A percentile compares a stretch with the other conserved stretches of the same genome.
Evolutionary conservation across 352 stramenopile species (phyloP).

Genomic region (Elongisporangium undulatum): DNA sequence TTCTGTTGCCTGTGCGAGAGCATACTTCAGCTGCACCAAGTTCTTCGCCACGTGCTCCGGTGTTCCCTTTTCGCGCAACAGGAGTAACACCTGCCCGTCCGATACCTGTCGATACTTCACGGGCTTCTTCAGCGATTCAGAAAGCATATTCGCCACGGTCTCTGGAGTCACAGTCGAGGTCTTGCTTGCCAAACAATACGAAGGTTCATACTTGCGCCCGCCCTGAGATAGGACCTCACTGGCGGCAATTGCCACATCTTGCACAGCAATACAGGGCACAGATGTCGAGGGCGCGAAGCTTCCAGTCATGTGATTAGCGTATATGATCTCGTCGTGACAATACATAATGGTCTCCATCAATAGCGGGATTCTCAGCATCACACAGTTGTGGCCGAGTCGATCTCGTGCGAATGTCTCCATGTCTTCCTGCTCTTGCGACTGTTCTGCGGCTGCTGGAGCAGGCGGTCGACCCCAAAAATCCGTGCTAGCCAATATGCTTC

Average conservation of each 20-base stretch:
- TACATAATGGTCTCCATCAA: conserved; percentile 78
- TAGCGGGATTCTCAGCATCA: conserved; percentile 60
- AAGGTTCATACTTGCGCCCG: conserved; percentile 39
- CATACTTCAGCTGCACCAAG: conserved; percentile 45
- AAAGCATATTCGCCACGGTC: conserved; percentile 26
- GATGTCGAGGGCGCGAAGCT: conserved; percentile 39
- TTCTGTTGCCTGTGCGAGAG: conserved; percentile 24
- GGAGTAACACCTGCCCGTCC: conserved; percentile 28
- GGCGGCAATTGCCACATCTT: conserved; percentile 53
- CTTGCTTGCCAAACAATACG: conserved; percentile 47
- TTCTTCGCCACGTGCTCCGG: conserved; percentile 44
- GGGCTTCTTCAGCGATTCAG: conserved; percentile 22
- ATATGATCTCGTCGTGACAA: conserved; percentile 72
- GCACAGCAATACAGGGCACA: conserved; percentile 64
- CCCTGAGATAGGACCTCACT: conserved; percentile 39
- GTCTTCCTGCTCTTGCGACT: conserved; percentile 1
- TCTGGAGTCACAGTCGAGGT: not conserved
- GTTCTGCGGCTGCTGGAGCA: conserved; percentile 8
- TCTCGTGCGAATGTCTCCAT: not conserved
- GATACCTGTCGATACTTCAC: conserved; percentile 54
- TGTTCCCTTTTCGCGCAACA: conserved; percentile 49
- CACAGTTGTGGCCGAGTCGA: conserved; percentile 10
- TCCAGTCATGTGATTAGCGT: conserved; percentile 50
- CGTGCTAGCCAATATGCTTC: conserved; percentile 49
- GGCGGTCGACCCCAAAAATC: conserved; percentile 19